Base-by-base conservation (phyloP, 2,329 filamentous ascomycete species). In the Madurella fahalii region DNA sequence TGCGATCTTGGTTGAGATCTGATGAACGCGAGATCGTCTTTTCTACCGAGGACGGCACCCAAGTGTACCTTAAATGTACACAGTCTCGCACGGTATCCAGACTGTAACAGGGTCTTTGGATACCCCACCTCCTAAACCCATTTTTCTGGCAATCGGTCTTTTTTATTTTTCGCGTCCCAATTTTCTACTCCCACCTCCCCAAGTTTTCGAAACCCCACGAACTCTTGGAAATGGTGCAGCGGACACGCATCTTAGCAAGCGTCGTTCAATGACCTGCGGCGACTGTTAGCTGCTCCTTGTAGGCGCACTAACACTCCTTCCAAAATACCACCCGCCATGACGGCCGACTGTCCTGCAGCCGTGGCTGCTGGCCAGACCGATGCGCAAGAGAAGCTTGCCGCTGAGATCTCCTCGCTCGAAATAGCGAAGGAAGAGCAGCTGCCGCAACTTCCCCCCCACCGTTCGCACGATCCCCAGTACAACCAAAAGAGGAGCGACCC, bases 401-500 rank as follows among this genome's bases (percentile, higher is more conserved):
- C 59, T 20, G 54, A 52, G 17, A 53, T 65, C 17, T 58, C 62
- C 25, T 53, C 58, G 55, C 62, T 66, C 52, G 59, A 63, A 52
- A 63, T 66, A 60, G 52, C 59, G 56, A 44, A 50, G 47, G 44
- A 57, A 49, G 25, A 55, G 37, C 47, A 53, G 17, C 37, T 45
- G 7, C 30, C 40, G 11, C 43, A 54, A 37, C 47, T 81, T 31
- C 79, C 82, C 52, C 70, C 84, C 37, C 82, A 87, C 64, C 83
- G 85, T 61, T 89, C 87, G 18, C 87, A 92, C 70, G 80, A 88
- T 65, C 84, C 88, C 40, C 66, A 74, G 59, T 74, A 86, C 70
- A 94, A 91, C 70, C 77, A 87, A 73, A 97, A 97, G 76, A 83
- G 90, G 65, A 89, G 77, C 68, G 91, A 96, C 68, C 94, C 94